These are phyloP conservation scores for Naganishia friedmannii DNA, from an alignment of 768 basidiomycete species.

Conservation along the genomic window DNA sequence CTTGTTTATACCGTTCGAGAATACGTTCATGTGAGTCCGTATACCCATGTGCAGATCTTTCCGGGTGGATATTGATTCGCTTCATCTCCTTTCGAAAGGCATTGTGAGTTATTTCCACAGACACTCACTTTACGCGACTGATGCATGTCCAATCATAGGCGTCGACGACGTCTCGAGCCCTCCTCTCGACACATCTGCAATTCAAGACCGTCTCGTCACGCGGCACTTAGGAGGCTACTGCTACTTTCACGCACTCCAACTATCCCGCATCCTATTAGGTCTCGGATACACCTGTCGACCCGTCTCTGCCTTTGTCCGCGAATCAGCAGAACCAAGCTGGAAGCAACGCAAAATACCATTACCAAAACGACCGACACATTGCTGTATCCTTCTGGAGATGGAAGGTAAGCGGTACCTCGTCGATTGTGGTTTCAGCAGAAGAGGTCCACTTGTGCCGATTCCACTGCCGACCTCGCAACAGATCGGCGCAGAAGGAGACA, in stretches of 20 bases:
- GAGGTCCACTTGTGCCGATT: conserved; percentile 11
- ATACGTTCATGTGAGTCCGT: conserved; percentile 26
- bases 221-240: conserved; percentile 25
- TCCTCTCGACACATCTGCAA: conserved; percentile 8
- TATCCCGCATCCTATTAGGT: conserved; percentile 15
- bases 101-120: conserved; percentile 4
- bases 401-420: conserved; percentile 2
- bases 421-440: conserved; percentile 22
- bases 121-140: neutral
- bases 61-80: neutral
- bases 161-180: conserved; percentile 10
- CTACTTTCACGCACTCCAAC: conserved; percentile 25
- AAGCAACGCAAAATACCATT: neutral
- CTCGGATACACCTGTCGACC: conserved; percentile 18
- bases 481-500: neutral
- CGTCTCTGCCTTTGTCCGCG: conserved; percentile 6
- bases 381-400: conserved; percentile 23
- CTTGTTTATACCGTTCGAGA: conserved; percentile 26
- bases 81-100: neutral
- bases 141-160: neutral
- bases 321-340: neutral
- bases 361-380: conserved; percentile 18
- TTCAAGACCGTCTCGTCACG: conserved; percentile 14
- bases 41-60: neutral
- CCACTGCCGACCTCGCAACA: conserved; percentile 1